phyloP scores from a whole-genome alignment of 1,139 yeast genomes.

The Geotrichum candidum region DNA sequence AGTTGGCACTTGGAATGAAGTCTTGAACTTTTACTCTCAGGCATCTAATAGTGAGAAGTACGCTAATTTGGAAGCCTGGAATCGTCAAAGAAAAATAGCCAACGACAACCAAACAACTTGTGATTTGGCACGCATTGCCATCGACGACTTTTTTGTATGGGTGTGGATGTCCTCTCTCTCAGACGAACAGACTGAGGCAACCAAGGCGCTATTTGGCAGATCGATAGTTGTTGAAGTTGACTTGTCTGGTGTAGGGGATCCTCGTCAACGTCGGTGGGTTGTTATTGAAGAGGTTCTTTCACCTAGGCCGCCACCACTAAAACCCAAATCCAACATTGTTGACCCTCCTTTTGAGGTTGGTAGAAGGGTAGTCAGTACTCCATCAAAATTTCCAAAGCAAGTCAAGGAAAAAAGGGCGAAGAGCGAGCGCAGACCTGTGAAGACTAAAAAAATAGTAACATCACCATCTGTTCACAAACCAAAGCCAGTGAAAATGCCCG shows the following conservation, averaged over 20 bases:
- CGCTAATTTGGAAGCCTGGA: conserved; percentile 1
- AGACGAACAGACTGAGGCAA: conserved; percentile 60
- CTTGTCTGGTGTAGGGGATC: neutral
- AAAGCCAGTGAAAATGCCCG: neutral
- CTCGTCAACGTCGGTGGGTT: conserved; percentile 46
- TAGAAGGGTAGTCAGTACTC: neutral
- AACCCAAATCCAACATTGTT: conserved; percentile 13
- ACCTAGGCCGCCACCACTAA: conserved; percentile 28
- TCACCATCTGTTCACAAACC: neutral
- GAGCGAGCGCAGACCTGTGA: conserved; percentile 1
- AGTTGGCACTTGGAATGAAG: conserved; percentile 12
- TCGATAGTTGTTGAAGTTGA: conserved; percentile 64
- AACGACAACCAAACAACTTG: conserved; percentile 40
- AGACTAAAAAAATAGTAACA: neutral
- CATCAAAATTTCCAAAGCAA: neutral
- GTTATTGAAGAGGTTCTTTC: conserved; percentile 56
- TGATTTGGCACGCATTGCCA: conserved; percentile 56
- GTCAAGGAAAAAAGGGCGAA: neutral
- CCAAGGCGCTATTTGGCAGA: conserved; percentile 69
- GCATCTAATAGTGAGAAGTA: neutral
- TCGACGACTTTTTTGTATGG: conserved; percentile 88
- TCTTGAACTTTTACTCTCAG: conserved; percentile 1
- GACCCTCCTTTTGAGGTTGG: neutral
- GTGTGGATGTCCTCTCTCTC: conserved; percentile 79
- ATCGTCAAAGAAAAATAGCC: conserved; percentile 4